phyloP scores from a whole-genome alignment of 2,329 filamentous ascomycete genomes.

The Botrytis galanthina region DNA sequence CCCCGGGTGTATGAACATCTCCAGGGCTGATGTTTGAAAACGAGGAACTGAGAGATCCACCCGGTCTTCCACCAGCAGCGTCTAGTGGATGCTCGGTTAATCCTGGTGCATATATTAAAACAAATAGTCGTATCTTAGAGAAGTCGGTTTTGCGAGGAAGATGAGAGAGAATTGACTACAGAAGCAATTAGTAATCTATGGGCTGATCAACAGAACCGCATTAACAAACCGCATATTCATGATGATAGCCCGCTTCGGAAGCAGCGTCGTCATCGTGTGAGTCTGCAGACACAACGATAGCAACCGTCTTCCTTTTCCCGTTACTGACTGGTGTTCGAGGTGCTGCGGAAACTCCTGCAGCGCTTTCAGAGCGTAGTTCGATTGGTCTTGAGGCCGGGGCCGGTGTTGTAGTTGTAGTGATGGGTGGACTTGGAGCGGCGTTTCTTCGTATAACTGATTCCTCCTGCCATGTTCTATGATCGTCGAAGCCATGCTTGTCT shows the following conservation, averaged over 20 bases:
- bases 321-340: conserved; percentile 27
- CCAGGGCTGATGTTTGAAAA: conserved; percentile 82
- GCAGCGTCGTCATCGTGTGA: conserved; percentile 56
- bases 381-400: conserved; percentile 25
- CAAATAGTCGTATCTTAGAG: conserved; percentile 72
- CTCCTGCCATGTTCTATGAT: conserved; percentile 90
- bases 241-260: conserved; percentile 59
- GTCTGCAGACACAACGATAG: conserved; percentile 83
- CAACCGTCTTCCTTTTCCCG: conserved; percentile 69
- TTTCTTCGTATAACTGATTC: conserved; percentile 71
- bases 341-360: conserved; percentile 33
- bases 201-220: neutral
- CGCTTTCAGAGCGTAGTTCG: conserved; percentile 31
- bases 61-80: conserved; percentile 53
- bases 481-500: conserved; percentile 73
- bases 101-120: conserved; percentile 84
- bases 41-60: conserved; percentile 70
- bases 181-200: conserved; percentile 22
- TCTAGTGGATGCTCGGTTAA: conserved; percentile 66
- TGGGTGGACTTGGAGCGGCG: conserved; percentile 40
- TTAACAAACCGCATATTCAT: conserved; percentile 76
- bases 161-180: conserved; percentile 80
- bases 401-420: conserved; percentile 35
- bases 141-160: conserved; percentile 76
- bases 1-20: conserved; percentile 65